Percentiles rank a stretch among this genome's conserved stretches.
Conservation (phyloP, 192 early-diverging fungal species). For the Linnemannia schmuckeri region DNA sequence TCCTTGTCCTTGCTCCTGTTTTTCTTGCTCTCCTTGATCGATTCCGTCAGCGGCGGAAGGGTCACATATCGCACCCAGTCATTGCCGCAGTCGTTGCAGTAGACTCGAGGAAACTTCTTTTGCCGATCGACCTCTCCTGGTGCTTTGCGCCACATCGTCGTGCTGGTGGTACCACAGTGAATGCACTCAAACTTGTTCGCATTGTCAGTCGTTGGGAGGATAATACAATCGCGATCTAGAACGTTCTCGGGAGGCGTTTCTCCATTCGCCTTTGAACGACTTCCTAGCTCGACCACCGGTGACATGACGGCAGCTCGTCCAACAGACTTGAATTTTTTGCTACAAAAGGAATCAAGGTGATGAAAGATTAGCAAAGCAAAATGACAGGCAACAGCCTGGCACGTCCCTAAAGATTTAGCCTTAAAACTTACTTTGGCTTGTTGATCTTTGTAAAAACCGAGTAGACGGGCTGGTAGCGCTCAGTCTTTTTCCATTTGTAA, state of each 20-base stretch:
- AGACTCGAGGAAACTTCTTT: conserved; percentile 54
- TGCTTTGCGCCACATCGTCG: conserved; percentile 53
- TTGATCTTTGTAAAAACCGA: conserved; percentile 71
- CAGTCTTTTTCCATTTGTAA: conserved; percentile 71
- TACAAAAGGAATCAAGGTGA: conserved; percentile 9
- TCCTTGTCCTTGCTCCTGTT: conserved; percentile 15
- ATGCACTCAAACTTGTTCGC: conserved; percentile 48
- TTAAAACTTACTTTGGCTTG: conserved; percentile 63
- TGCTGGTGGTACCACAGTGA: conserved; percentile 56
- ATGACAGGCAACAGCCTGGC: not conserved
- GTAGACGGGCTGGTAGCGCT: conserved; percentile 70
- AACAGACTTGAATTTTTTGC: conserved; percentile 62
- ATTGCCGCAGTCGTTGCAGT: conserved; percentile 68
- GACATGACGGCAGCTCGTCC: conserved; percentile 37
- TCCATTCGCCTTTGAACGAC: conserved; percentile 45
- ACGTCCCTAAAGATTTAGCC: not conserved
- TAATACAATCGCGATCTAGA: conserved; percentile 49
- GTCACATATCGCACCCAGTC: conserved; percentile 72
- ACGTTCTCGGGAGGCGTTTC: conserved; percentile 32
- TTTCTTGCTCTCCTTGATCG: conserved; percentile 34
- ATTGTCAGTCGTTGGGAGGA: conserved; percentile 38
- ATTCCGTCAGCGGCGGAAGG: conserved; percentile 47
- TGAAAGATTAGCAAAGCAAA: not conserved
- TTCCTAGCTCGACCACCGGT: conserved; percentile 25
- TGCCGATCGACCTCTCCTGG: conserved; percentile 58